These are phyloP conservation scores for Pseudogymnoascus sp. DNA, from an alignment of 2,329 filamentous ascomycete species.

Conservation along the genomic window DNA sequence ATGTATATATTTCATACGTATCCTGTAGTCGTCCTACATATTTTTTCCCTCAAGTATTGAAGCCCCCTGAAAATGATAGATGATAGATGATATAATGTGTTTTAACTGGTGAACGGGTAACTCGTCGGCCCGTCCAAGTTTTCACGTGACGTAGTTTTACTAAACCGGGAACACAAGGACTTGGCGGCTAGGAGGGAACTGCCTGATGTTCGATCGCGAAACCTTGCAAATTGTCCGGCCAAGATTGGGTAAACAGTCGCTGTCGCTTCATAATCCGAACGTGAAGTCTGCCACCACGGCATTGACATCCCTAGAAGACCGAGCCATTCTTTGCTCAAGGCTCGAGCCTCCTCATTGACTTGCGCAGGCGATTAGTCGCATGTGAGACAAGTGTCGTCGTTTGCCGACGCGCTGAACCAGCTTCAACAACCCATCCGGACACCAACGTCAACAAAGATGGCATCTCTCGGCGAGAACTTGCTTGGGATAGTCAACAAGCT, in stretches of 20 bases:
- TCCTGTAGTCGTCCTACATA: background rate
- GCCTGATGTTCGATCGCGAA: slow-evolving; percentile 6
- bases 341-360: slow-evolving; percentile 5
- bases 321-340: background rate
- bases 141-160: background rate
- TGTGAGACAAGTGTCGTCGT: slow-evolving; percentile 7
- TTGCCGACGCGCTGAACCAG: slow-evolving; percentile 10
- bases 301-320: slow-evolving; percentile 1
- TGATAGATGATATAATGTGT: background rate
- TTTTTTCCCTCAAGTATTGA: background rate
- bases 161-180: slow-evolving; percentile 6
- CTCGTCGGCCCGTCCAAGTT: background rate
- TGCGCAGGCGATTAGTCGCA: slow-evolving; percentile 5
- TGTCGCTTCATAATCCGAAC: slow-evolving; percentile 1
- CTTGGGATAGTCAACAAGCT: slow-evolving; percentile 95
- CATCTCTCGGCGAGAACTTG: slow-evolving; percentile 90
- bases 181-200: slow-evolving; percentile 9
- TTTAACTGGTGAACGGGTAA: background rate
- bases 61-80: background rate
- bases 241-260: slow-evolving; percentile 9
- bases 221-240: slow-evolving; percentile 10
- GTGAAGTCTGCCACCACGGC: slow-evolving; percentile 5
- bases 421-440: slow-evolving; percentile 6
- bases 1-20: background rate
- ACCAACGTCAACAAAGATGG: slow-evolving; percentile 50